Percentiles rank a stretch among this genome's conserved stretches.
phyloP scores from a whole-genome alignment of 306 rosid species.

The Cucurbita ficifolia region DNA sequence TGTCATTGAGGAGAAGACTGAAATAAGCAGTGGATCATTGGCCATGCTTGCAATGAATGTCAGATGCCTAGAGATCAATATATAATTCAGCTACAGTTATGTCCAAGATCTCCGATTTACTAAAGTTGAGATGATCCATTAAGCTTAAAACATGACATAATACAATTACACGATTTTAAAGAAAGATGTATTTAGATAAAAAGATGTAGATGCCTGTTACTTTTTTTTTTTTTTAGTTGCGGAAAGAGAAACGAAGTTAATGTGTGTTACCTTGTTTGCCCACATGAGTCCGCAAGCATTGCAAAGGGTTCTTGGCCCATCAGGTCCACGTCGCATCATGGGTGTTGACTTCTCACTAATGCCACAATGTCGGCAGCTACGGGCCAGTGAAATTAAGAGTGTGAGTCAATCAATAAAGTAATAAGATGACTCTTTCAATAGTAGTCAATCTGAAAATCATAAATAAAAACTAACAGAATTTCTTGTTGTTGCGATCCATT shows the following conservation, averaged over 20 bases:
- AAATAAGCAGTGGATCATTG: background rate
- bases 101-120: background rate
- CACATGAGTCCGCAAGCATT: slow-evolving; percentile 81
- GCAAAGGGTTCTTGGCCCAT: slow-evolving; percentile 78
- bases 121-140: background rate
- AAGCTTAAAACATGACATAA: background rate
- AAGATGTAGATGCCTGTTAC: background rate
- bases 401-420: background rate
- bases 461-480: slow-evolving; percentile 37
- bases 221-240: too few relatives aligned
- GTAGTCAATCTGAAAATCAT: background rate
- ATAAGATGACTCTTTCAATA: background rate
- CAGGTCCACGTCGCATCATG: slow-evolving; percentile 80
- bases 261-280: slow-evolving; percentile 61
- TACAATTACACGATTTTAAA: background rate
- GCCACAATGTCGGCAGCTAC: slow-evolving; percentile 71
- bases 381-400: background rate
- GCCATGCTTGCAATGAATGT: background rate
- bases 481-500: slow-evolving; percentile 54
- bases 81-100: background rate
- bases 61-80: background rate
- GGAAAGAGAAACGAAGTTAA: background rate
- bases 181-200: background rate
- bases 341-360: slow-evolving; percentile 55
- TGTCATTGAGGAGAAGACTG: background rate